phyloP scores from a whole-genome alignment of 1,284 basidiomycete species.

The Entoloma clypeatum region DNA sequence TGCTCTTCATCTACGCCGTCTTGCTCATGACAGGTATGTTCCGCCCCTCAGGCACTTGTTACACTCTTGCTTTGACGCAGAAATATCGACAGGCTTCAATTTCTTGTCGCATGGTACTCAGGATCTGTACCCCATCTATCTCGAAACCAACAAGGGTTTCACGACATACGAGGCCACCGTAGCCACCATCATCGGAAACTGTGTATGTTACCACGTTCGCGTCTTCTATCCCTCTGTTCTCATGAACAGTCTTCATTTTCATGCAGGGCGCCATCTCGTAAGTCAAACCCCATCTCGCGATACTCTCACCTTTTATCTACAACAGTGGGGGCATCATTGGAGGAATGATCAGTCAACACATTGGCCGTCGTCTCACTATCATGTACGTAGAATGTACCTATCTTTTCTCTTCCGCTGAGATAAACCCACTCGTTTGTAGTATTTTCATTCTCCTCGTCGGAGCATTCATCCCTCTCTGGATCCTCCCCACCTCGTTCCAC shows the following conservation, averaged over 20 bases:
- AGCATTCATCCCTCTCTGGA: constrained; percentile 83
- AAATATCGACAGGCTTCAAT: too few species aligned
- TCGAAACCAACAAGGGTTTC: constrained; percentile 61
- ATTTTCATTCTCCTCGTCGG: constrained; percentile 56
- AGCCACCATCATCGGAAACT: constrained; percentile 90
- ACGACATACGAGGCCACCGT: constrained; percentile 61
- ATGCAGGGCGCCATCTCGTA: constrained; percentile 70
- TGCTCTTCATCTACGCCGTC: constrained; percentile 80
- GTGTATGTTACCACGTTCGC: constrained; percentile 56
- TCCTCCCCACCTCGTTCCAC: constrained; percentile 64
- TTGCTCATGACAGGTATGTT: constrained; percentile 71
- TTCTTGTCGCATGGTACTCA: too few species aligned
- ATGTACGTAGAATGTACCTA: constrained; percentile 47
- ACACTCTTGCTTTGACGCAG: too few species aligned
- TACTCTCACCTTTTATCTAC: constrained; percentile 22
- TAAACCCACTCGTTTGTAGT: constrained; percentile 26
- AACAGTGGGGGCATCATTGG: constrained; percentile 70
- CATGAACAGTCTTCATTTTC: constrained; percentile 8
- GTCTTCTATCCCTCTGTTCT: neutral
- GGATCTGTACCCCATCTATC: constrained; percentile 81
- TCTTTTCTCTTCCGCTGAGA: constrained; percentile 14
- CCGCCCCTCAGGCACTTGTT: too few species aligned
- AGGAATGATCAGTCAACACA: constrained; percentile 78
- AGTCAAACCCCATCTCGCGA: constrained; percentile 27
- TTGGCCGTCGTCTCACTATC: constrained; percentile 87